Percentiles rank a stretch among this genome's conserved stretches.
phyloP scores from a whole-genome alignment of 345 rosid species.

The Balakata baccata region DNA sequence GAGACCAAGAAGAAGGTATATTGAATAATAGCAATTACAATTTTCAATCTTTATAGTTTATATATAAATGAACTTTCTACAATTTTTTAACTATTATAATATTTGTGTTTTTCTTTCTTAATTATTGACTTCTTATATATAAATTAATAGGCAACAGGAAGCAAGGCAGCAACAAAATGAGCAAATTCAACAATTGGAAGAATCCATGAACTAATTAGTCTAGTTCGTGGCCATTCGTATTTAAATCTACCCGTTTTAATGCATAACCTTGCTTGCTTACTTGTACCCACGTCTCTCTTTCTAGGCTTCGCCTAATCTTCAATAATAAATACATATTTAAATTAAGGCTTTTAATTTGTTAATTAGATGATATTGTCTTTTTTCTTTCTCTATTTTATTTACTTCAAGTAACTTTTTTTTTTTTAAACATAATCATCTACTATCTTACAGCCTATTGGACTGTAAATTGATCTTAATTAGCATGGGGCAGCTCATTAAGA shows the following conservation, averaged over 20 bases:
- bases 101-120: no score
- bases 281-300: slow-evolving; percentile 8
- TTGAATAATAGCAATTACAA: no score
- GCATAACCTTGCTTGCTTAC: background rate
- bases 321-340: no score
- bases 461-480: no score
- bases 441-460: no score
- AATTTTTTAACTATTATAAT: background rate
- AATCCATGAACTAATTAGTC: slow-evolving; percentile 1
- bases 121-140: background rate
- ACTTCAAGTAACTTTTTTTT: slow-evolving; percentile 11
- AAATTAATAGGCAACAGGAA: slow-evolving; percentile 7
- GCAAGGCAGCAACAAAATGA: slow-evolving; percentile 23
- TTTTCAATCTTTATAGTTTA: no score
- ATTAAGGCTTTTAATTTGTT: no score
- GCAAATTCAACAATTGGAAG: background rate
- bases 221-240: background rate
- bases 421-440: background rate
- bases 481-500: no score
- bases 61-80: no score
- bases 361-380: no score
- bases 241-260: background rate
- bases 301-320: slow-evolving; percentile 18
- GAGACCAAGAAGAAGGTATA: slow-evolving; percentile 25
- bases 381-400: background rate